Base-by-base conservation (phyloP, 768 basidiomycete genomes). In the Serpula lacrymans region DNA sequence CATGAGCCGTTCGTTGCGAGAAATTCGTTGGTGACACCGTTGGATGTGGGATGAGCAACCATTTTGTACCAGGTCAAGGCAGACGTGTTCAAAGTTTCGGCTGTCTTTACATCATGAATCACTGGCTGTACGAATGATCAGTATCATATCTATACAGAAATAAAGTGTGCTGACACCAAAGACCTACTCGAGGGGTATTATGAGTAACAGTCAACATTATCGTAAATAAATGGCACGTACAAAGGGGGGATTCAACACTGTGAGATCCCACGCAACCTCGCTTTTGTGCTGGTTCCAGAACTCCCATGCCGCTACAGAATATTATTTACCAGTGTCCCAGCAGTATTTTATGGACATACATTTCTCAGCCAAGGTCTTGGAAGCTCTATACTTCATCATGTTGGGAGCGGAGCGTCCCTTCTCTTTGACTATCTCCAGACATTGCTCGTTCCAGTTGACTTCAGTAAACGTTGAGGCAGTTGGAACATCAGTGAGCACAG, bases 301-400 rank as follows among this genome's bases (percentile, higher is more conserved):
- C 14, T 65, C 59, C 78, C 78, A 80, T 6, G 77, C 77, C 10
- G 73, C 72, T 68, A 34, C 6, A 25, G n/a, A 16, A 24, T n/a
- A 5, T 20, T n/a, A 20, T 12, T n/a, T n/a, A n/a, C n/a, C n/a
- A n/a, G n/a, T n/a, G n/a, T 6, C 12, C 24, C 22, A 26, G 2
- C 5, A 26, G 30, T 18, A 6, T 18, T n/a, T 8, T 14, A 7
- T 4, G 3, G 3, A 45, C 45, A 6, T 41, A 74, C 78, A 70
- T 60, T 64, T 68, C 59, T 89, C 87, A 0, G 83, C 80, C 2
- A 84, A 63, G 2, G 68, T 71, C 65, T 88, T 88, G 13, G 75
- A 77, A 2, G 80, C 77, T 16, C 67, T 51, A 54, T 88, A 88
- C 48, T 73, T 77, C 17, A 18, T 26, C 24, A 43, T 29, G 16